phyloP scores from a whole-genome alignment of 352 stramenopile genomes.

The Globisporangium cylindrosporum region DNA sequence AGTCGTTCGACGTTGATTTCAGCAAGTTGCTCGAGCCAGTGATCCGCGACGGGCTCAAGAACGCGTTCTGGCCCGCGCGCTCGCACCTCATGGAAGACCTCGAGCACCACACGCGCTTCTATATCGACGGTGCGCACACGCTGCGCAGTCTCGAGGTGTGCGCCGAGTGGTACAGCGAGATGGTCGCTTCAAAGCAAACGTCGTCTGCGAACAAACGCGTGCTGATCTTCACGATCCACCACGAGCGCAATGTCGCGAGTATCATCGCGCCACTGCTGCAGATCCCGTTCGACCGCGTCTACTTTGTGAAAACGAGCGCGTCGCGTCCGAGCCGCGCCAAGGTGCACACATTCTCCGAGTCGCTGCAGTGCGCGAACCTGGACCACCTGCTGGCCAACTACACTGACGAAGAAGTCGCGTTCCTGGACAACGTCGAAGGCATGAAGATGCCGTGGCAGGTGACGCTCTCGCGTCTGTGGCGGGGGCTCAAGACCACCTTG shows the following conservation, averaged over 20 bases:
- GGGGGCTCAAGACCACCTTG: conserved; percentile 39
- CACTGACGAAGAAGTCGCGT: conserved; percentile 37
- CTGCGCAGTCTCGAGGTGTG: conserved; percentile 71
- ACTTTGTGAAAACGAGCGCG: conserved; percentile 71
- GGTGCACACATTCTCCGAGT: conserved; percentile 66
- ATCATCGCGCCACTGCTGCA: conserved; percentile 60
- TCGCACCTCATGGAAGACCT: conserved; percentile 61
- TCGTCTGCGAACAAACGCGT: conserved; percentile 29
- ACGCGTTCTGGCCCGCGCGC: conserved; percentile 79
- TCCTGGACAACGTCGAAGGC: conserved; percentile 38
- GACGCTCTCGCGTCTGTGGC: conserved; percentile 56
- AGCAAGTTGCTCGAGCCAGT: conserved; percentile 34
- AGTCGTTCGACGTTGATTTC: conserved; percentile 24
- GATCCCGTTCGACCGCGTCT: conserved; percentile 66
- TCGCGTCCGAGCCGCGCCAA: conserved; percentile 63
- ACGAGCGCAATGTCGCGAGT: conserved; percentile 74
- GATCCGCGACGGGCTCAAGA: conserved; percentile 44
- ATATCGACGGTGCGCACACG: conserved; percentile 90
- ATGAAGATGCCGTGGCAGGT: conserved; percentile 51
- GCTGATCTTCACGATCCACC: conserved; percentile 82
- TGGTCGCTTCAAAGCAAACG: conserved; percentile 7
- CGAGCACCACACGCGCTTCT: conserved; percentile 44
- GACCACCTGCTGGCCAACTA: conserved; percentile 40
- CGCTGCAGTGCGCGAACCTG: conserved; percentile 36
- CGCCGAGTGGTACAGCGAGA: conserved; percentile 61